A percentile compares a stretch with the other conserved stretches of the same genome.
Conservation (phyloP, 257 asterid genomes). For the Solanum rostratum region DNA sequence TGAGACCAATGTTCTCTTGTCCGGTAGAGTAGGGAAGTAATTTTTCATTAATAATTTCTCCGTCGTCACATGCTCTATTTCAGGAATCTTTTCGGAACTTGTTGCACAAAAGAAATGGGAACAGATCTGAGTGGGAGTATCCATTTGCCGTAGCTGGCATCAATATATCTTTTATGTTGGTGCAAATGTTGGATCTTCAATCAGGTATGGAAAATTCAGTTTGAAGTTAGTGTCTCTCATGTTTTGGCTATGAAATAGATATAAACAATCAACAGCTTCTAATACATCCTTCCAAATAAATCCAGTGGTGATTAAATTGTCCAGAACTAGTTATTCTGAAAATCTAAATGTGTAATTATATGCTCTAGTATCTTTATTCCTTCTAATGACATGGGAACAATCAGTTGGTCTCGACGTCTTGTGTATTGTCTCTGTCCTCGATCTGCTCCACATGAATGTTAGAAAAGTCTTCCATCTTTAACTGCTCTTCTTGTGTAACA, state of each 20-base stretch:
- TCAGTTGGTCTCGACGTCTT: not conserved
- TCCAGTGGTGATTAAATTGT: not conserved
- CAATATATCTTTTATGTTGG: slow-evolving; percentile 85
- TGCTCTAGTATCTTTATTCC: not conserved
- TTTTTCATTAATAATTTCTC: not conserved
- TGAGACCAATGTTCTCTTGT: not conserved
- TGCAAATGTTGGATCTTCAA: slow-evolving; percentile 94
- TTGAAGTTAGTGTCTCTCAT: not conserved
- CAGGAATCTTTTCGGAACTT: slow-evolving; percentile 71
- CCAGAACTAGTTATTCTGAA: not conserved
- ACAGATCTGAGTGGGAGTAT: slow-evolving; percentile 94
- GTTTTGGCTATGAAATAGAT: not conserved
- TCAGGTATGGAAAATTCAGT: slow-evolving; percentile 40
- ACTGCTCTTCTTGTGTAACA: not conserved
- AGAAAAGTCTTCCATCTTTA: not conserved
- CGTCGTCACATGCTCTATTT: not conserved
- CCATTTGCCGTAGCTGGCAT: slow-evolving; percentile 99
- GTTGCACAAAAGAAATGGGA: slow-evolving; percentile 80
- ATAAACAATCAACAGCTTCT: not conserved
- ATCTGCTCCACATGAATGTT: not conserved
- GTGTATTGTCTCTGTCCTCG: not conserved
- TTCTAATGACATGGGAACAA: not conserved
- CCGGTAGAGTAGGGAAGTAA: not conserved
- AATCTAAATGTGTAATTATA: not conserved
- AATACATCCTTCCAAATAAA: not conserved